Evolutionary conservation across 257 asterid species (phyloP).

Genomic region (Gentiana dahurica): DNA sequence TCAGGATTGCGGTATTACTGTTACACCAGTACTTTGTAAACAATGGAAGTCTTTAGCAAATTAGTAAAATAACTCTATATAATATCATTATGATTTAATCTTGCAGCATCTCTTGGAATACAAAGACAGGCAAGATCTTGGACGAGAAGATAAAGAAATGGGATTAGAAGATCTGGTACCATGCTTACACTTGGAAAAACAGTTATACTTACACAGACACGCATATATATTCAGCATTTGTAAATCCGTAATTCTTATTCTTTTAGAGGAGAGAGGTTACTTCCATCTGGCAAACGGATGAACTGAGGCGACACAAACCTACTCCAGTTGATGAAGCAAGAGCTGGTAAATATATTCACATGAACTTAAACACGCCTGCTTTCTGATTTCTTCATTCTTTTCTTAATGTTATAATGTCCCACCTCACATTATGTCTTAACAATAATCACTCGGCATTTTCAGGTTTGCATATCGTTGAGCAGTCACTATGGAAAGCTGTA

Average conservation of each 20-base stretch:
- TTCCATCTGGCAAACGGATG: slow-evolving; percentile 98
- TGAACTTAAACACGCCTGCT: too few relatives aligned
- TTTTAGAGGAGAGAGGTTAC: slow-evolving; percentile 82
- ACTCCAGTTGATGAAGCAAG: slow-evolving; percentile 99
- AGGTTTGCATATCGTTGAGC: slow-evolving; percentile 95
- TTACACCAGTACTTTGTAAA: neutral
- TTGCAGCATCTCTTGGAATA: slow-evolving; percentile 87
- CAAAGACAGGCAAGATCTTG: slow-evolving; percentile 83
- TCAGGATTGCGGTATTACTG: slow-evolving; percentile 66
- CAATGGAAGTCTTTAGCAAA: too few relatives aligned
- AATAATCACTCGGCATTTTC: slow-evolving; percentile 13
- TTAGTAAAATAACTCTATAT: neutral
- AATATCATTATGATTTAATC: neutral
- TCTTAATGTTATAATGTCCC: slow-evolving; percentile 1
- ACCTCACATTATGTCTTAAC: slow-evolving; percentile 4
- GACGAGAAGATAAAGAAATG: slow-evolving; percentile 81
- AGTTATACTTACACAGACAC: too few relatives aligned
- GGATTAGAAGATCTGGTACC: slow-evolving; percentile 87
- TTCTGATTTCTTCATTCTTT: neutral
- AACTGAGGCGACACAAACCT: slow-evolving; percentile 94
- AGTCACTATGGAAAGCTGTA: slow-evolving; percentile 95
- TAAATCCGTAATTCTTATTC: slow-evolving; percentile 8
- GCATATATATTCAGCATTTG: slow-evolving; percentile 1
- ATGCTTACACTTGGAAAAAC: neutral
- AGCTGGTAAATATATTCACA: slow-evolving; percentile 46